Percentiles rank a stretch among this genome's conserved stretches.
Conservation (phyloP, 257 asterid genomes). For the Thymus mandschuricus region DNA sequence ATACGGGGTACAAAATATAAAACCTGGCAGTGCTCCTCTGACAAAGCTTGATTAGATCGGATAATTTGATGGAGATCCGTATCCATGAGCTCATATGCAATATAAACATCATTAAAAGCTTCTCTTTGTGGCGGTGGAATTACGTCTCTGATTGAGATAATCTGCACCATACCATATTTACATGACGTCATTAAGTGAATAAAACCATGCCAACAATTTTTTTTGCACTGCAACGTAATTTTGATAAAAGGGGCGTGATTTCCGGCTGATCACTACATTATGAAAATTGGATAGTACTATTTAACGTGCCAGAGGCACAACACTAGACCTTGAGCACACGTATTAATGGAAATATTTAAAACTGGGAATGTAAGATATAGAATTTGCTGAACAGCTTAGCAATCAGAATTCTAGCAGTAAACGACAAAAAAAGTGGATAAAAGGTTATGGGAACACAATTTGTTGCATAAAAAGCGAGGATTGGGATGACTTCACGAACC, state of each 20-base stretch:
- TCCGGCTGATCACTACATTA: too few species aligned
- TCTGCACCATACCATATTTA: conserved; percentile 49
- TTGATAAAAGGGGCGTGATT: background rate
- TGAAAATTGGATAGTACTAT: conserved; percentile 7
- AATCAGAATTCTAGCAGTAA: background rate
- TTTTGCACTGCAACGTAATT: background rate
- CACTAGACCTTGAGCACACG: conserved; percentile 6
- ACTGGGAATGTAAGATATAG: background rate
- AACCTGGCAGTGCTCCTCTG: conserved; percentile 97
- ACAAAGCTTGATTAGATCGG: conserved; percentile 80
- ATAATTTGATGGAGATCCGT: conserved; percentile 93
- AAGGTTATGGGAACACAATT: conserved; percentile 1
- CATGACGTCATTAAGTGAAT: conserved; percentile 18
- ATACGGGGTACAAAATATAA: conserved; percentile 16
- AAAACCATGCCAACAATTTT: conserved; percentile 3
- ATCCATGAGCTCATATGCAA: conserved; percentile 91
- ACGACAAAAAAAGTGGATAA: conserved; percentile 4
- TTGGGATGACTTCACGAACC: conserved; percentile 3
- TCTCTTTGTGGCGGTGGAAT: conserved; percentile 83
- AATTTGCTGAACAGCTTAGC: conserved; percentile 9
- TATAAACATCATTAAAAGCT: conserved; percentile 78
- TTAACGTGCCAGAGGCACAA: conserved; percentile 3
- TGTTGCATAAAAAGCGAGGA: background rate
- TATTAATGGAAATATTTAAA: background rate
- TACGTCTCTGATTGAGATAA: conserved; percentile 82